A percentile compares a stretch with the other conserved stretches of the same genome.
phyloP scores from a whole-genome alignment of 2,329 filamentous ascomycete species.

The Trichoderma hamatum region DNA sequence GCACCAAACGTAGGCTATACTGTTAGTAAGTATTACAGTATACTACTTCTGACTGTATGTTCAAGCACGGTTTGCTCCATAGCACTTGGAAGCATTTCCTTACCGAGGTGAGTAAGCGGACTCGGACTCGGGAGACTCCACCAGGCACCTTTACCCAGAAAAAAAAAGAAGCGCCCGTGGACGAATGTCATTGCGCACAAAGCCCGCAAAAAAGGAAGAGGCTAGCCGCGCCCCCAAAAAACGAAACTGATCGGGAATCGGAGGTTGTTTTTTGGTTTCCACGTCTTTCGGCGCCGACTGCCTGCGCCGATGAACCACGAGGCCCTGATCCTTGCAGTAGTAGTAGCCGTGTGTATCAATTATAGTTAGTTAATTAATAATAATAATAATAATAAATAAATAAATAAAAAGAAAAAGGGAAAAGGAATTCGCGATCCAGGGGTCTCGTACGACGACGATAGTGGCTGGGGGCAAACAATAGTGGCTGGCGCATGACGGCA shows the following conservation, averaged over 20 bases:
- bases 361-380: not conserved
- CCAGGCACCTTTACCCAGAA: not conserved
- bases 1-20: not conserved
- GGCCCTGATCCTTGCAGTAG: not conserved
- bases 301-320: conserved; percentile 2
- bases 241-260: not conserved
- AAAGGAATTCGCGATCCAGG: not conserved
- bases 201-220: not conserved
- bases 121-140: not conserved
- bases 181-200: not conserved
- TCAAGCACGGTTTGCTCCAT: not conserved
- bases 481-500: not conserved
- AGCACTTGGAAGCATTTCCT: not conserved
- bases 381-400: not conserved
- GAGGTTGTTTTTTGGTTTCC: not conserved
- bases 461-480: not conserved
- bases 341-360: not conserved
- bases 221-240: not conserved
- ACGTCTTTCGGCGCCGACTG: not conserved
- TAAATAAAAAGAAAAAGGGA: not conserved
- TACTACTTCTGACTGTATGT: too few relatives aligned
- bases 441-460: not conserved
- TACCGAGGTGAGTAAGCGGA: not conserved
- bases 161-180: too few relatives aligned
- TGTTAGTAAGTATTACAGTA: too few relatives aligned